Evolutionary conservation across 75 land plant genomes (phyloP).

Genomic region (Cunninghamia lanceolata): DNA sequence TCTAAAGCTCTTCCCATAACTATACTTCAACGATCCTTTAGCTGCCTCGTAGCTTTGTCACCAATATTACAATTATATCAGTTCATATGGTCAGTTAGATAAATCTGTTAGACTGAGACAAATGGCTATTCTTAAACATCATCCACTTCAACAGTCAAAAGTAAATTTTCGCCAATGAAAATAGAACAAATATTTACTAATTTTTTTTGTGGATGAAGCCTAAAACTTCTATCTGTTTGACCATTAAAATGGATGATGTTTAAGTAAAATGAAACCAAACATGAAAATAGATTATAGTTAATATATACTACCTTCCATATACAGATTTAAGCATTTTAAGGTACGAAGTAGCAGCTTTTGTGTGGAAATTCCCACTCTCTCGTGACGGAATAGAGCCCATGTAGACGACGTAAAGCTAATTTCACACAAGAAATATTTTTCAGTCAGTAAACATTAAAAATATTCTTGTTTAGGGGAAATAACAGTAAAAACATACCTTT

Average conservation of each 20-base stretch:
- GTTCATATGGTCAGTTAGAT: background rate
- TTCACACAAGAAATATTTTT: background rate
- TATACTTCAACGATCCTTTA: conserved; percentile 16
- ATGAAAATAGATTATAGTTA: background rate
- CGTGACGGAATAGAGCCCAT: background rate
- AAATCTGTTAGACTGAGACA: too few species aligned
- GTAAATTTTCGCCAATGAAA: too few species aligned
- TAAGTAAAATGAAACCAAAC: too few species aligned
- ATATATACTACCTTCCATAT: background rate
- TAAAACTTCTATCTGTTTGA: too few species aligned
- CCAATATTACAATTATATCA: background rate
- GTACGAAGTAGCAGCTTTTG: background rate
- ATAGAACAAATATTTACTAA: too few species aligned
- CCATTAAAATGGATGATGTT: too few species aligned
- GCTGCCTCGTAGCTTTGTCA: conserved; percentile 16
- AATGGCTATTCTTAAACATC: too few species aligned
- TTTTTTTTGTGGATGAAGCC: too few species aligned
- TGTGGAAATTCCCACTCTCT: background rate
- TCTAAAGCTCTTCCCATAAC: conserved; percentile 32
- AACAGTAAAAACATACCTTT: background rate
- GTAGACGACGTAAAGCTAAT: background rate
- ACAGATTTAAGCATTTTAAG: background rate
- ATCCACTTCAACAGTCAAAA: too few species aligned
- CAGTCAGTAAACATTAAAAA: too few species aligned
- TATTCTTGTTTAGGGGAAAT: too few species aligned